A percentile compares a stretch with the other conserved stretches of the same genome.
phyloP scores from a whole-genome alignment of 2,329 filamentous ascomycete species.

The Epichloe sibirici region DNA sequence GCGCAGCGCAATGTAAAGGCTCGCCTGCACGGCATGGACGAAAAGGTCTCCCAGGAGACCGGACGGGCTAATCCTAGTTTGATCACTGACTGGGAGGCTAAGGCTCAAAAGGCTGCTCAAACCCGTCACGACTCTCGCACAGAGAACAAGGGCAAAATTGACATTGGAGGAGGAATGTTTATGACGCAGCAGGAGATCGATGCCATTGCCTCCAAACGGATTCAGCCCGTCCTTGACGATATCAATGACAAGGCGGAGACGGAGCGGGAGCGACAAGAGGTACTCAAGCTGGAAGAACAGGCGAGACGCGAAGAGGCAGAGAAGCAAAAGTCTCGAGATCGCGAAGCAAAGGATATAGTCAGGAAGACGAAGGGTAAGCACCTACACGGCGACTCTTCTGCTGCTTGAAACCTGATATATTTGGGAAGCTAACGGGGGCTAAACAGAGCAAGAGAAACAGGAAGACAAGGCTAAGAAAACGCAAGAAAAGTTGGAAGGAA shows the following conservation, averaged over 20 bases:
- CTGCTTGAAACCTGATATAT: too few relatives aligned
- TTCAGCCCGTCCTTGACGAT: conserved; percentile 76
- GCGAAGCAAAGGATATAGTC: conserved; percentile 39
- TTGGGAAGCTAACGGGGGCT: conserved; percentile 7
- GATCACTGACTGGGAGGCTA: conserved; percentile 66
- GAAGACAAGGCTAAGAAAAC: conserved; percentile 18
- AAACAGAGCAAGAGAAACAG: conserved; percentile 34
- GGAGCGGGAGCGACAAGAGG: conserved; percentile 54
- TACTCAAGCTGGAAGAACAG: conserved; percentile 50
- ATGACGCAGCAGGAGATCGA: conserved; percentile 71
- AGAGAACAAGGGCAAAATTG: conserved; percentile 40
- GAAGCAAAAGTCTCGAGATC: conserved; percentile 35
- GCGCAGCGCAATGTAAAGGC: conserved; percentile 81
- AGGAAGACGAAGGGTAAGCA: conserved; percentile 47
- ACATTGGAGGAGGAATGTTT: conserved; percentile 71
- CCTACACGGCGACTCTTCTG: too few relatives aligned
- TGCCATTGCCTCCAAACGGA: conserved; percentile 59
- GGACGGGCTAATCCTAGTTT: conserved; percentile 59
- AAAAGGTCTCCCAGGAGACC: conserved; percentile 64
- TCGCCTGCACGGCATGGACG: conserved; percentile 68
- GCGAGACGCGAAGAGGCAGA: conserved; percentile 40
- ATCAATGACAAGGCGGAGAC: conserved; percentile 68
- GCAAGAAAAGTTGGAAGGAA: conserved; percentile 9
- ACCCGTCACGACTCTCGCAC: conserved; percentile 50
- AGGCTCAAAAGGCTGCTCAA: conserved; percentile 58